These are phyloP conservation scores for Agastache rugosa DNA, from an alignment of 257 asterid species.

Conservation along the genomic window DNA sequence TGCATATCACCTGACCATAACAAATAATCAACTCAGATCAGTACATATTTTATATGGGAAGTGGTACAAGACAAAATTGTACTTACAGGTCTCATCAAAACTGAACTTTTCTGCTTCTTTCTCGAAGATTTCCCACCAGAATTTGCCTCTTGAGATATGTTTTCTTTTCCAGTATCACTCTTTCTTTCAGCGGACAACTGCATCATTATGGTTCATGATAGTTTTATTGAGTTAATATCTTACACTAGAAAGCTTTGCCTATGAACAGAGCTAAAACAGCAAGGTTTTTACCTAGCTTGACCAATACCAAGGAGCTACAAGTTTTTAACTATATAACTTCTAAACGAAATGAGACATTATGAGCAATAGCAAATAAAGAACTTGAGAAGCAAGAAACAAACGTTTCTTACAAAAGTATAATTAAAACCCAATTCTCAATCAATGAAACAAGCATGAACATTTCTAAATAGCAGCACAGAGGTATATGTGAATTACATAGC, in stretches of 20 bases:
- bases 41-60: conserved; percentile 28
- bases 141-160: conserved; percentile 57
- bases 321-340: not conserved
- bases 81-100: conserved; percentile 87
- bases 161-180: conserved; percentile 69
- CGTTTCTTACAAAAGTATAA: not conserved
- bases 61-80: conserved; percentile 29
- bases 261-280: conserved; percentile 21
- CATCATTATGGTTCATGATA: conserved; percentile 37
- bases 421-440: conserved; percentile 3
- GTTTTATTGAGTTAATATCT: conserved; percentile 16
- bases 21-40: conserved; percentile 41
- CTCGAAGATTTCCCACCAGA: conserved; percentile 60
- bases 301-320: conserved; percentile 31
- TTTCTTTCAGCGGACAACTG: conserved; percentile 88
- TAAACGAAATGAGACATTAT: conserved; percentile 21
- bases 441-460: conserved; percentile 9
- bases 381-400: conserved; percentile 22
- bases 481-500: not conserved
- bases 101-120: conserved; percentile 63
- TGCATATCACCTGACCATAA: conserved; percentile 80
- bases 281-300: conserved; percentile 18
- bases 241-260: conserved; percentile 19
- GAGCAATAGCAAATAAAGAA: conserved; percentile 12
- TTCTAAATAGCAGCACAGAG: conserved; percentile 6